Evolutionary conservation across 257 asterid species (phyloP).

Genomic region (Lavandula angustifolia): DNA sequence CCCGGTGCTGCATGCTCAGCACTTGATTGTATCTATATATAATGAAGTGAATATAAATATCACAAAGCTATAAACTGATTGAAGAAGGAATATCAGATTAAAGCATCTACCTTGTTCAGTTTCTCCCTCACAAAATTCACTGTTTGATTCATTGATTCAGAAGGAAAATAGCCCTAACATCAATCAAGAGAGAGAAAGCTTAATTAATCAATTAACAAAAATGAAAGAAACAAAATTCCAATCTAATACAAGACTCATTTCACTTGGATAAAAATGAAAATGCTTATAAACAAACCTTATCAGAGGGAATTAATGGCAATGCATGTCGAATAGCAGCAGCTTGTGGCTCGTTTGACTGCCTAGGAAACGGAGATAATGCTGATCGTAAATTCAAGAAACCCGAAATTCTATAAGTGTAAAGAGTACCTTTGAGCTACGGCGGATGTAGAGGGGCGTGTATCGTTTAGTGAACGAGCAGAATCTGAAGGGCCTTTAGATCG

Average conservation of each 20-base stretch:
- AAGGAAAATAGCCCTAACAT: slow-evolving; percentile 71
- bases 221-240: background rate
- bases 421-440: slow-evolving; percentile 44
- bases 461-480: slow-evolving; percentile 31
- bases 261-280: background rate
- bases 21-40: slow-evolving; percentile 62
- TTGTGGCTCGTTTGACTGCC: slow-evolving; percentile 36
- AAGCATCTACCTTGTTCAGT: slow-evolving; percentile 57
- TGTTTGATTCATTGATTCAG: slow-evolving; percentile 80
- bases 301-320: slow-evolving; percentile 42
- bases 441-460: slow-evolving; percentile 27
- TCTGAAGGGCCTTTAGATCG: slow-evolving; percentile 47
- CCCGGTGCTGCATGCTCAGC: slow-evolving; percentile 42
- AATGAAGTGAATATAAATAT: slow-evolving; percentile 1
- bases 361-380: slow-evolving; percentile 21
- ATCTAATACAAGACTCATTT: background rate
- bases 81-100: background rate
- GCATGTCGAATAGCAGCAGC: slow-evolving; percentile 26
- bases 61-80: background rate
- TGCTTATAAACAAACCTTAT: slow-evolving; percentile 47
- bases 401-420: background rate
- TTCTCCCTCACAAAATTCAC: slow-evolving; percentile 78
- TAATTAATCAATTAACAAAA: slow-evolving; percentile 11
- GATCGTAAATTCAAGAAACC: background rate
- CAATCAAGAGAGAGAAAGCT: slow-evolving; percentile 2